These are phyloP conservation scores for Ceratocystis harringtonii DNA, from an alignment of 2,329 filamentous ascomycete genomes.

Conservation along the genomic window DNA sequence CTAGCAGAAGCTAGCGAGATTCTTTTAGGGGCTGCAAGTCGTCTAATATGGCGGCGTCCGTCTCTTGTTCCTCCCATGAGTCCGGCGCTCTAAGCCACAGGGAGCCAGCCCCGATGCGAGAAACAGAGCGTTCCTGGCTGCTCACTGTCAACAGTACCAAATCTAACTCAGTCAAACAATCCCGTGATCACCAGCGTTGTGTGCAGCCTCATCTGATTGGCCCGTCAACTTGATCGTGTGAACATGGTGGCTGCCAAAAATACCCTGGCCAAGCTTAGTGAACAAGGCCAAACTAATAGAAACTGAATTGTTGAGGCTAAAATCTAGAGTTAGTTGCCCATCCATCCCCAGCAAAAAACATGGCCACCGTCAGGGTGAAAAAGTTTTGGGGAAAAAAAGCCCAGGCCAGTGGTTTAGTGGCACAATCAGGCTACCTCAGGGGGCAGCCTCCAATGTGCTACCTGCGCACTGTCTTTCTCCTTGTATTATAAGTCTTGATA, in stretches of 20 bases:
- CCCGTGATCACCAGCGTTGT: background rate
- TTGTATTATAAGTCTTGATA: background rate
- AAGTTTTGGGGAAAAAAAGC: background rate
- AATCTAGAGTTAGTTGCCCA: background rate
- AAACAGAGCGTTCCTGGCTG: too few relatives aligned
- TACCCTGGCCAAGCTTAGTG: background rate
- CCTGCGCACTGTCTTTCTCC: background rate
- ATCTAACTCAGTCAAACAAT: background rate
- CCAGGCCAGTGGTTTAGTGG: constrained; percentile 1
- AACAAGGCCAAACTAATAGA: background rate
- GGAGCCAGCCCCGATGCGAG: too few relatives aligned
- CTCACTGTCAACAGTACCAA: too few relatives aligned
- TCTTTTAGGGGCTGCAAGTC: too few relatives aligned
- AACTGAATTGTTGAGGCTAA: background rate
- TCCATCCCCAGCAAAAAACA: constrained; percentile 3
- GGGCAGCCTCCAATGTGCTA: background rate
- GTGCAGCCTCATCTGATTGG: background rate
- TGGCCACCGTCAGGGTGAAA: background rate
- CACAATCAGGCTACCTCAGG: background rate
- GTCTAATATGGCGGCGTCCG: too few relatives aligned
- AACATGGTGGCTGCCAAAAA: background rate
- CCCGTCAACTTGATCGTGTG: background rate
- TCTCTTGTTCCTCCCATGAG: too few relatives aligned
- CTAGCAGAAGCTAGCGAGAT: too few relatives aligned
- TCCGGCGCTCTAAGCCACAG: too few relatives aligned